Percentiles rank a stretch among this genome's conserved stretches.
Conservation (phyloP, 352 stramenopile genomes). For the Aphanomyces cochlioides region DNA sequence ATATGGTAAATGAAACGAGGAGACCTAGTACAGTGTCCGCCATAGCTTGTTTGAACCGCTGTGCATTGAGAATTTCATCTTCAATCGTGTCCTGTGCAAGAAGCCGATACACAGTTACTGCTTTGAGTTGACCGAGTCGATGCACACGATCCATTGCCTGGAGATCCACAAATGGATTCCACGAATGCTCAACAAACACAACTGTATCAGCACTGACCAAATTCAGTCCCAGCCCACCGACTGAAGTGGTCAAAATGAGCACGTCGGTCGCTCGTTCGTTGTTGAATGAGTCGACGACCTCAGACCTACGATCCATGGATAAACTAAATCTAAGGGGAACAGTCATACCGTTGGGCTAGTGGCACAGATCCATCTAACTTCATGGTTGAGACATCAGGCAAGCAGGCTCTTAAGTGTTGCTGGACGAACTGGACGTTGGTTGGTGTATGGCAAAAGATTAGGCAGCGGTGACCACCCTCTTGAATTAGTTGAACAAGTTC, state of each 20-base stretch:
- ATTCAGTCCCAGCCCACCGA: constrained; percentile 95
- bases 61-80: constrained; percentile 74
- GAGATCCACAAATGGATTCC: constrained; percentile 96
- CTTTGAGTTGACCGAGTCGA: constrained; percentile 65
- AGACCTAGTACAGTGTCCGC: constrained; percentile 54
- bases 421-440: constrained; percentile 93
- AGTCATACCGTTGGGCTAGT: constrained; percentile 42
- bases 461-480: constrained; percentile 68
- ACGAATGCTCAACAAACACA: constrained; percentile 97
- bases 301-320: constrained; percentile 26
- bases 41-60: constrained; percentile 74
- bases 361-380: constrained; percentile 91
- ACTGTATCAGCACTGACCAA: constrained; percentile 96
- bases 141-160: constrained; percentile 88
- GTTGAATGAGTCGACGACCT: constrained; percentile 91
- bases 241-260: constrained; percentile 94
- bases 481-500: constrained; percentile 48
- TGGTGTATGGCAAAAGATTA: constrained; percentile 95
- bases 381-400: constrained; percentile 75
- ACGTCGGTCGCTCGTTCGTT: constrained; percentile 87
- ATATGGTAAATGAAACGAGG: not conserved
- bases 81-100: constrained; percentile 72
- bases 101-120: constrained; percentile 72
- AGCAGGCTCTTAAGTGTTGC: constrained; percentile 68
- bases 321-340: not conserved